Evolutionary conservation across 2,329 filamentous ascomycete genomes (phyloP), one percentile per base, ranked within the genome.

Genomic region (Helminthosporium solani): DNA sequence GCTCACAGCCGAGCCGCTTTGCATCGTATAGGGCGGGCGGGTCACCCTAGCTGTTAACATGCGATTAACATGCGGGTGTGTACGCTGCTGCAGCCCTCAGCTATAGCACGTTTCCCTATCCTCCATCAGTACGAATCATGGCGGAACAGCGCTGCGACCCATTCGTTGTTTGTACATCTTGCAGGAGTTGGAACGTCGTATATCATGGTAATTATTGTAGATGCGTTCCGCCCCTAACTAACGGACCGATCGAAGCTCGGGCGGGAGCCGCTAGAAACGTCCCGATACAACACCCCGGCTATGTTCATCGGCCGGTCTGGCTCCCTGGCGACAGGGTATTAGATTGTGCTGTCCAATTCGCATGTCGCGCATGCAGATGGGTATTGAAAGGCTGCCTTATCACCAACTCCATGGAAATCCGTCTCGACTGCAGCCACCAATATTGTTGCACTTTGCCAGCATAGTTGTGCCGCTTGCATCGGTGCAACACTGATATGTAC

Each of bases 391-490:
- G 23, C 40, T 40, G 44, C 40, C 41, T 49, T 49, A 44, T 50
- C 49, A 36, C 36, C 51, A 21, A 34, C 42, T 12, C 15, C 49
- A 25, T 21, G 44, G 18, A 39, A 36, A 39, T 27, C 36, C 21
- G 25, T 36, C 41, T 12, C 27, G 28, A 28, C 19, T 53, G 45
- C 50, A 53, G 50, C 53, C 50, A 52, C 50, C 50, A 56, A 56
- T 56, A 56, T 49, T 49, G 40, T 35, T 44, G 41, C 25, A 15
- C 20, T 16, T 39, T 41, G 18, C 30, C n/a, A 23, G 42, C 14
- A 30, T 2, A 18, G 3, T 12, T 25, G 33, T 31, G 36, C 43
- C 42, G 30, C 27, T 38, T 20, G 23, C 9, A 23, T 35, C 19
- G 20, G 31, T 42, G 47, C 16, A 36, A 44, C 42, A 27, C 25